phyloP scores from a whole-genome alignment of 2,329 filamentous ascomycete genomes.

The Diplodia sapinea region DNA sequence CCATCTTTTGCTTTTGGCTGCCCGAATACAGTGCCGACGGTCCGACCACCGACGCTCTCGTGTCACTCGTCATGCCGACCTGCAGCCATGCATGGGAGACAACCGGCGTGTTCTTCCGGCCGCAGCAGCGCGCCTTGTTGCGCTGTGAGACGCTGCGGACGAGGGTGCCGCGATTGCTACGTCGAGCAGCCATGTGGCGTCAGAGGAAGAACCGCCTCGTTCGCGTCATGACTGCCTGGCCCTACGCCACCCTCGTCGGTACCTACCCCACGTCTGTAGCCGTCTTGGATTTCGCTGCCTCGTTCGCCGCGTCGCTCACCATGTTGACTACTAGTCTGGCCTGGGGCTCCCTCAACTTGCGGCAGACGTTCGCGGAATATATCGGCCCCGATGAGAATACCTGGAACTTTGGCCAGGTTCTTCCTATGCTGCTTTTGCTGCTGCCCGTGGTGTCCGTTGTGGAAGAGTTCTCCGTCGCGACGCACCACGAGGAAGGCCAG shows the following conservation, averaged over 20 bases:
- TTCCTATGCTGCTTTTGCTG: neutral
- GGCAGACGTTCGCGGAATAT: neutral
- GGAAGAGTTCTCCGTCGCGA: constrained; percentile 2
- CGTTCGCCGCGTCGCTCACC: neutral
- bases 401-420: neutral
- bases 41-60: neutral
- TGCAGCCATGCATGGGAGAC: neutral
- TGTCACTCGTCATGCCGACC: neutral
- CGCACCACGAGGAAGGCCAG: neutral
- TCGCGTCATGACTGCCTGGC: neutral
- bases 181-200: neutral
- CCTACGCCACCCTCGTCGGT: neutral
- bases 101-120: neutral
- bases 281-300: neutral
- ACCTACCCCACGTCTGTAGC: neutral
- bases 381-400: neutral
- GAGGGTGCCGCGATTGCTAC: neutral
- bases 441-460: constrained; percentile 2
- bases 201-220: neutral
- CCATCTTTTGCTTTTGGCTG: constrained; percentile 2
- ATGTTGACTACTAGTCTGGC: neutral
- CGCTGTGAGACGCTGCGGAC: neutral
- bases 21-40: neutral
- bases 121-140: neutral
- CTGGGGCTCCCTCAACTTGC: constrained; percentile 2